phyloP scores from a whole-genome alignment of 2,329 filamentous ascomycete species.

The Xylariaceae sp. region DNA sequence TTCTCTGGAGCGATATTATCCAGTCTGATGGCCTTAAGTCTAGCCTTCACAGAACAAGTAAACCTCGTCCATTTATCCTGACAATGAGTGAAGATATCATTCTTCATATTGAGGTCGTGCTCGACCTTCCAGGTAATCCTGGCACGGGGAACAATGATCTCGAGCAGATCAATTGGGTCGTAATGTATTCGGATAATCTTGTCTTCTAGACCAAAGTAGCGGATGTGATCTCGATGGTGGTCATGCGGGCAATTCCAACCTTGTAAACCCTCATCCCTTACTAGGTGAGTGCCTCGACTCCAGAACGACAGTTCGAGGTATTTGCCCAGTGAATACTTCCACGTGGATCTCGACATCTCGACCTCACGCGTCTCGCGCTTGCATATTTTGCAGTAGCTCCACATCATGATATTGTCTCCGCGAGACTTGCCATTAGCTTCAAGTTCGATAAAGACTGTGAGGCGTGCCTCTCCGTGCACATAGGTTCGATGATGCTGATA shows the following conservation, averaged over 20 bases:
- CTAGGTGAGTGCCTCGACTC: constrained; percentile 75
- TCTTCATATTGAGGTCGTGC: constrained; percentile 85
- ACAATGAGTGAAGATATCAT: constrained; percentile 77
- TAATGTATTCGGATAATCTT: constrained; percentile 85
- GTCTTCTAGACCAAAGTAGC: constrained; percentile 86
- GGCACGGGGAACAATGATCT: constrained; percentile 86
- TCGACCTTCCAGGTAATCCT: constrained; percentile 97
- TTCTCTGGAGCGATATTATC: constrained; percentile 89
- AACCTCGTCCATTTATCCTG: constrained; percentile 81
- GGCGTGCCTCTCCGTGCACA: constrained; percentile 89
- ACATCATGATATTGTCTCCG: constrained; percentile 79
- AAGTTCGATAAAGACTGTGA: constrained; percentile 84
- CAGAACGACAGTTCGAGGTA: constrained; percentile 97
- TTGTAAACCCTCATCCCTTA: constrained; percentile 50
- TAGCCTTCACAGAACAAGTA: constrained; percentile 77
- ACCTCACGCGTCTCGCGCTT: constrained; percentile 83
- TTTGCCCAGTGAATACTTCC: constrained; percentile 98
- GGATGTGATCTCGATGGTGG: constrained; percentile 83
- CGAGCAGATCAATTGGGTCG: constrained; percentile 85
- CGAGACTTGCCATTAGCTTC: constrained; percentile 42
- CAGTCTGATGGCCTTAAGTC: constrained; percentile 82
- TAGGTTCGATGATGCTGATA: constrained; percentile 92
- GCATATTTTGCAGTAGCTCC: constrained; percentile 93
- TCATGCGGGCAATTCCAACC: constrained; percentile 70
- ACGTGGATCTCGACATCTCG: constrained; percentile 88